Conservation (phyloP, 2,329 filamentous ascomycete genomes). For the Sphaceloma murrayae region DNA sequence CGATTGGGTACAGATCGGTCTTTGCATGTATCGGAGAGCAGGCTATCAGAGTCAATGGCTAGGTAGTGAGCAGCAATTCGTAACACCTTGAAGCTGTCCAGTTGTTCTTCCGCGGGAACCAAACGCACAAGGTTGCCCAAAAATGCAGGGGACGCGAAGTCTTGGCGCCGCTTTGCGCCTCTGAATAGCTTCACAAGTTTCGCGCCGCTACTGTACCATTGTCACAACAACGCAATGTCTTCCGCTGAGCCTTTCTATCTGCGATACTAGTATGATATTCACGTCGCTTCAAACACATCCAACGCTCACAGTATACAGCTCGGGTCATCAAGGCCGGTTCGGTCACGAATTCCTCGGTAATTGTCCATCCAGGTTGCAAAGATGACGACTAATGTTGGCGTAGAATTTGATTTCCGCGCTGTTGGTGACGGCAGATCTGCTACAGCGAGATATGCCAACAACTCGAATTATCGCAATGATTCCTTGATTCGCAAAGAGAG, state of each 20-base stretch:
- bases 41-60: constrained; percentile 10
- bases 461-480: constrained; percentile 98
- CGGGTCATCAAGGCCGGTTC: constrained; percentile 92
- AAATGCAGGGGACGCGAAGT: constrained; percentile 9
- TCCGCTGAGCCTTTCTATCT: constrained; percentile 83
- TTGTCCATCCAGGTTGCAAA: constrained; percentile 22
- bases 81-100: constrained; percentile 15
- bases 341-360: constrained; percentile 95
- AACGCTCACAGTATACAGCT: constrained; percentile 46
- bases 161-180: constrained; percentile 7
- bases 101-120: constrained; percentile 14
- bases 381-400: constrained; percentile 18
- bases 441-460: constrained; percentile 94
- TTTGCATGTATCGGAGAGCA: not conserved
- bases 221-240: constrained; percentile 44
- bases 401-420: constrained; percentile 93
- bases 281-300: no score
- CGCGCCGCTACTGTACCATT: not conserved
- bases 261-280: constrained; percentile 97
- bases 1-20: no score
- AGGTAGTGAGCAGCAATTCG: not conserved
- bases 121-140: constrained; percentile 7
- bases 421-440: constrained; percentile 89
- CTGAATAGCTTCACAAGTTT: no score
- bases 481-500: constrained; percentile 99